These are phyloP conservation scores for Neofusicoccum parvum DNA, from an alignment of 2,329 filamentous ascomycete genomes.

Conservation along the genomic window DNA sequence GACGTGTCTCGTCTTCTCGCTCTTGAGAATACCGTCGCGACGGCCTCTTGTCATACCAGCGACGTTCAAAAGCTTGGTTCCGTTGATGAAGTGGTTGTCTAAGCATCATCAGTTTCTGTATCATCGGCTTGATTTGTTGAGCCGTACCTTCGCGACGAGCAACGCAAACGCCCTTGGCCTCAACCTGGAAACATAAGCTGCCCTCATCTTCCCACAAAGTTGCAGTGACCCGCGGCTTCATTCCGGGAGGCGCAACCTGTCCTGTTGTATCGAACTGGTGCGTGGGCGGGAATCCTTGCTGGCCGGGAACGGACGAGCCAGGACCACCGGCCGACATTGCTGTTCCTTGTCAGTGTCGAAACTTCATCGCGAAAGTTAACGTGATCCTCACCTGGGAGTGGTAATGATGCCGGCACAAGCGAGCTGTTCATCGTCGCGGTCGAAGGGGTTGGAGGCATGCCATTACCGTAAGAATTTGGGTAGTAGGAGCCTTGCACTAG, in stretches of 20 bases:
- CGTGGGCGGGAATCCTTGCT: slow-evolving; percentile 48
- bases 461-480: slow-evolving; percentile 75
- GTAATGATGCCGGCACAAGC: slow-evolving; percentile 71
- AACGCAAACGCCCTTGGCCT: slow-evolving; percentile 94
- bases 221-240: slow-evolving; percentile 95
- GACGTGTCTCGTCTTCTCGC: slow-evolving; percentile 93
- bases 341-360: slow-evolving; percentile 8
- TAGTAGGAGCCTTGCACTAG: slow-evolving; percentile 60
- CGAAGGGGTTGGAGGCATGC: slow-evolving; percentile 77
- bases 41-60: slow-evolving; percentile 97
- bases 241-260: slow-evolving; percentile 86
- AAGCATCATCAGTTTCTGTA: slow-evolving; percentile 22
- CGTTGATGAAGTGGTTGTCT: slow-evolving; percentile 99
- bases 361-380: background rate
- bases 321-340: slow-evolving; percentile 25
- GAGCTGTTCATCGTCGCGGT: slow-evolving; percentile 69
- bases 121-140: background rate
- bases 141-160: slow-evolving; percentile 82
- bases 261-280: slow-evolving; percentile 82
- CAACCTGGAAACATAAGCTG: slow-evolving; percentile 95
- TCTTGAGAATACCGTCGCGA: slow-evolving; percentile 94
- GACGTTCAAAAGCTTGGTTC: slow-evolving; percentile 94
- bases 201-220: slow-evolving; percentile 99
- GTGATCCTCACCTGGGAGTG: slow-evolving; percentile 54
- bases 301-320: slow-evolving; percentile 25